Conservation (phyloP, 2,329 filamentous ascomycete species). For the Colletotrichum sublineola region DNA sequence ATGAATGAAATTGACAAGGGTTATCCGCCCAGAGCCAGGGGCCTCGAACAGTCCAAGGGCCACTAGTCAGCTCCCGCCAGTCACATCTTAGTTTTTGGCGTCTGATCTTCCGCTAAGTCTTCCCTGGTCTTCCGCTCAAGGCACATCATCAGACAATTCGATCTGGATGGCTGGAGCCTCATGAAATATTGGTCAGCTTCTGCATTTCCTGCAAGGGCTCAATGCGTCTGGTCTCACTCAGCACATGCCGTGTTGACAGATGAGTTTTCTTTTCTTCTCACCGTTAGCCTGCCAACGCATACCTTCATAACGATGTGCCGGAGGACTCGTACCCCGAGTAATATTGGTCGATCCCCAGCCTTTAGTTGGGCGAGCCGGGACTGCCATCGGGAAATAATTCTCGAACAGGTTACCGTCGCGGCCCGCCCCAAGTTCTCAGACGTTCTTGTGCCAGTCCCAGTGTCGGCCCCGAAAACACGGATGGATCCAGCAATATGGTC, state of each 20-base stretch:
- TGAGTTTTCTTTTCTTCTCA: conserved; percentile 15
- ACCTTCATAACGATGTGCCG: conserved; percentile 20
- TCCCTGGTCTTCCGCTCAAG: conserved; percentile 4
- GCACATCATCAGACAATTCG: conserved; percentile 37
- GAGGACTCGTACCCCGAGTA: conserved; percentile 21
- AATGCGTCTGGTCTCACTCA: conserved; percentile 36
- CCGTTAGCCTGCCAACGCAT: conserved; percentile 37
- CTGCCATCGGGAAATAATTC: conserved; percentile 14
- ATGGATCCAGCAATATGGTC: conserved; percentile 23
- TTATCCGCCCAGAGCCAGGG: background rate
- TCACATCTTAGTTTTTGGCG: conserved; percentile 10
- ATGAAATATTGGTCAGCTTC: conserved; percentile 25
- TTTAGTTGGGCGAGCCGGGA: conserved; percentile 21
- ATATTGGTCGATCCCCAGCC: conserved; percentile 29
- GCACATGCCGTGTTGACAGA: conserved; percentile 26
- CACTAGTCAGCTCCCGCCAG: conserved; percentile 5
- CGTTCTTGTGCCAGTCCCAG: background rate
- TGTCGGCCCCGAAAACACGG: conserved; percentile 12
- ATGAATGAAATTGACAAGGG: conserved; percentile 17
- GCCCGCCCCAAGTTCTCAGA: background rate
- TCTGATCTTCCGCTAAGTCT: conserved; percentile 23
- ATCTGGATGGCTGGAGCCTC: conserved; percentile 11
- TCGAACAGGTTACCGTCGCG: background rate
- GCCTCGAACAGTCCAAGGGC: conserved; percentile 5
- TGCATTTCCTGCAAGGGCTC: conserved; percentile 35